A percentile compares a stretch with the other conserved stretches of the same genome.
Evolutionary conservation across 1,284 basidiomycete genomes (phyloP).

Genomic region (Leccinum holopus): DNA sequence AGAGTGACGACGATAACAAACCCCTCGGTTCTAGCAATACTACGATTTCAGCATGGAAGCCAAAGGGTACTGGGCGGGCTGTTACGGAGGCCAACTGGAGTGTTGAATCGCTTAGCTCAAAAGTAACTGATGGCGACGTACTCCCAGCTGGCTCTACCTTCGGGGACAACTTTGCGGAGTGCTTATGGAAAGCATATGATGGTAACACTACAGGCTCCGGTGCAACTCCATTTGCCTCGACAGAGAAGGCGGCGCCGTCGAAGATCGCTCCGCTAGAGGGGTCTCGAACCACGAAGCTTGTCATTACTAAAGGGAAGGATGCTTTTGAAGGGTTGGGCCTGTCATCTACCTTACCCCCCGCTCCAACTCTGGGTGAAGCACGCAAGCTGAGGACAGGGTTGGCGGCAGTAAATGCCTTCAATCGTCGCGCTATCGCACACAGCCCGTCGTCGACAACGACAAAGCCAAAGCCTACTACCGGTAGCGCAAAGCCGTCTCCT

Average conservation of each 20-base stretch:
- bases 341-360: slow-evolving; percentile 42
- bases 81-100: slow-evolving; percentile 50
- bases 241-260: slow-evolving; percentile 24
- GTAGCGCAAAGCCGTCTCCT: slow-evolving; percentile 37
- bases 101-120: slow-evolving; percentile 31
- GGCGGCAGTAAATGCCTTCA: slow-evolving; percentile 44
- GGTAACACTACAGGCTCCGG: slow-evolving; percentile 26
- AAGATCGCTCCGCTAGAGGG: slow-evolving; percentile 30
- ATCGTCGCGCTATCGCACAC: slow-evolving; percentile 22
- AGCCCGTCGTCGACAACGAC: slow-evolving; percentile 23
- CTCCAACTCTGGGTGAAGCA: slow-evolving; percentile 73
- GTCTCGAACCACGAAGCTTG: slow-evolving; percentile 29
- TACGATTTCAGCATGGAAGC: slow-evolving; percentile 35
- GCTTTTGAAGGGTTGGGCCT: slow-evolving; percentile 77
- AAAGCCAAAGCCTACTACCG: slow-evolving; percentile 35
- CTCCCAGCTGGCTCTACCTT: slow-evolving; percentile 29
- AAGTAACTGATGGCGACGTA: slow-evolving; percentile 24
- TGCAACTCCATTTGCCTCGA: slow-evolving; percentile 23
- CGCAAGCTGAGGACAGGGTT: slow-evolving; percentile 66
- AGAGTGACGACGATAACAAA: slow-evolving; percentile 26
- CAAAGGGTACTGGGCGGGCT: slow-evolving; percentile 18
- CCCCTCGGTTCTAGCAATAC: slow-evolving; percentile 38
- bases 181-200: slow-evolving; percentile 52
- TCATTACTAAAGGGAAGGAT: slow-evolving; percentile 50
- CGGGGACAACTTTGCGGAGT: slow-evolving; percentile 58